Evolutionary conservation across 805 yeast species (phyloP).

Genomic region (Starmerella powellii): DNA sequence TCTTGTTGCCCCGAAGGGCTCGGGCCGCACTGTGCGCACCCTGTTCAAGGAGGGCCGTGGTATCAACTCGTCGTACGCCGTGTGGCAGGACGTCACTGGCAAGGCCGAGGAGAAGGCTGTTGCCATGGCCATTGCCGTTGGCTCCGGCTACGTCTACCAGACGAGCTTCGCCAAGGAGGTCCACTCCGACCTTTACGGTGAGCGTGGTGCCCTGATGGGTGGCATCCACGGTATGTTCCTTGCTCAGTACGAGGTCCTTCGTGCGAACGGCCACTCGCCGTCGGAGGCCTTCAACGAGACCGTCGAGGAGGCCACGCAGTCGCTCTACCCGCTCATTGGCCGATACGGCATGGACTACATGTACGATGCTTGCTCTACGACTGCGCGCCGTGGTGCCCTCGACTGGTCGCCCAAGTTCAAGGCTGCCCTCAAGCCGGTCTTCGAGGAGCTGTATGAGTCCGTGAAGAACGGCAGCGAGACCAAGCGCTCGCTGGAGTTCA

Average conservation of each 20-base stretch:
- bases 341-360: conserved; percentile 99
- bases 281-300: conserved; percentile 99
- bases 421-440: conserved; percentile 97
- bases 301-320: conserved; percentile 99
- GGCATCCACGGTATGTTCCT: conserved; percentile 99
- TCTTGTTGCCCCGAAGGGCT: conserved; percentile 99
- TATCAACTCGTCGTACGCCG: conserved; percentile 98
- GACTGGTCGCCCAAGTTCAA: conserved; percentile 99
- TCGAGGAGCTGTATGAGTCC: conserved; percentile 87
- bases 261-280: conserved; percentile 99
- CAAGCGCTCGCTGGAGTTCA: conserved; percentile 94
- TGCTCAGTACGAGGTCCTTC: conserved; percentile 98
- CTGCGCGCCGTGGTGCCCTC: conserved; percentile 99
- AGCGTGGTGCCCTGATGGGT: conserved; percentile 99
- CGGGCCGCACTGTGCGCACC: conserved; percentile 99
- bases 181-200: conserved; percentile 98
- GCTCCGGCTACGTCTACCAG: conserved; percentile 99
- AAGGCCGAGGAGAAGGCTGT: conserved; percentile 98
- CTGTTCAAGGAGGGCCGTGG: conserved; percentile 99
- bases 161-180: conserved; percentile 99
- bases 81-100: conserved; percentile 98
- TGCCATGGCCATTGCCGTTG: conserved; percentile 97
- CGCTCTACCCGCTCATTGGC: conserved; percentile 96
- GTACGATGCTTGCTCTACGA: conserved; percentile 99
- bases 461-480: conserved; percentile 96